These are phyloP conservation scores for Xylariaceae sp. DNA, from an alignment of 2,329 filamentous ascomycete species.

Conservation along the genomic window DNA sequence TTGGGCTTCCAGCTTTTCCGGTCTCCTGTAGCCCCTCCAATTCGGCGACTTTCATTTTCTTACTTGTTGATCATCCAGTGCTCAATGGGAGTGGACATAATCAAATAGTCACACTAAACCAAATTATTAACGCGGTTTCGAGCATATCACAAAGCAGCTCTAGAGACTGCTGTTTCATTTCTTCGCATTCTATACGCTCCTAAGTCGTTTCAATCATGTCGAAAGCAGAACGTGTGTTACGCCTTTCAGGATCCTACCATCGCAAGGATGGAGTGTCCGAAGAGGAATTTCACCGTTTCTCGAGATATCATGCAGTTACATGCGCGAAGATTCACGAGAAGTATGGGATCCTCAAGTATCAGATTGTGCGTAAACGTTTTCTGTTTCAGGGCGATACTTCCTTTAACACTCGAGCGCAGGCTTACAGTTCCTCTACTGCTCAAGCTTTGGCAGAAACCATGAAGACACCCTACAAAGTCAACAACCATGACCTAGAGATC, in stretches of 20 bases:
- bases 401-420: conserved; percentile 2
- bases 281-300: conserved; percentile 5
- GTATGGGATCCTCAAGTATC: conserved; percentile 6
- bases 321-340: conserved; percentile 9
- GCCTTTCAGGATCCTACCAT: conserved; percentile 3
- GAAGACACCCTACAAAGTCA: conserved; percentile 14
- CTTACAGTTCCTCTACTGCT: conserved; percentile 9
- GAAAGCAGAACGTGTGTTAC: conserved; percentile 5
- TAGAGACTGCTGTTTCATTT: no score
- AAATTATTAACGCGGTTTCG: no score
- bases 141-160: no score
- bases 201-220: conserved; percentile 3
- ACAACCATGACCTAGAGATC: conserved; percentile 15
- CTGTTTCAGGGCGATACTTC: background rate
- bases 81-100: no score
- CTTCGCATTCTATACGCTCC: no score
- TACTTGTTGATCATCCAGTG: no score
- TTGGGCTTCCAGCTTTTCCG: no score
- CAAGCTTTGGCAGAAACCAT: conserved; percentile 12
- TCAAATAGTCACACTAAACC: no score
- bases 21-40: no score
- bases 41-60: no score
- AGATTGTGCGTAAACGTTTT: conserved; percentile 1
- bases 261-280: conserved; percentile 4
- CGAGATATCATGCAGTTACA: background rate